phyloP scores from a whole-genome alignment of 305 asterid genomes.

The Plantago coronopus region DNA sequence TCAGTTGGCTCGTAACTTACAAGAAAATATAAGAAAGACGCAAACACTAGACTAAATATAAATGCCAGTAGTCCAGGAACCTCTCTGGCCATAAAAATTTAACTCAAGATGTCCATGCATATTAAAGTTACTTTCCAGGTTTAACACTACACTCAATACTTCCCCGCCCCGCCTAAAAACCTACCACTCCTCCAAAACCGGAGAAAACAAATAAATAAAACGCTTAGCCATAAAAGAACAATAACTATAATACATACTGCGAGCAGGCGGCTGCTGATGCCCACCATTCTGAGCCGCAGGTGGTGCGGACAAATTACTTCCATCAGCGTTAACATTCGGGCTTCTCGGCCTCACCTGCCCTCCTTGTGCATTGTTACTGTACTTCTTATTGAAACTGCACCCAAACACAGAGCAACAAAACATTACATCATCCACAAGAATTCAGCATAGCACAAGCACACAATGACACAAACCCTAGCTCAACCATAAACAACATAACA shows the following conservation, averaged over 20 bases:
- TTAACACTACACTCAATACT: no score
- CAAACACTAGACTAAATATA: background rate
- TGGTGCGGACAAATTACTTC: constrained; percentile 31
- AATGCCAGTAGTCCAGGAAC: background rate
- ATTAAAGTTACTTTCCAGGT: no score
- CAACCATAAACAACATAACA: constrained; percentile 11
- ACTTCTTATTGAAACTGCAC: constrained; percentile 54
- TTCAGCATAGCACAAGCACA: background rate
- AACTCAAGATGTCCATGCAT: background rate
- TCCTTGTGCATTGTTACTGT: constrained; percentile 55
- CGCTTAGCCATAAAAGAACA: background rate
- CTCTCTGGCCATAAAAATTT: background rate
- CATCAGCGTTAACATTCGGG: constrained; percentile 37
- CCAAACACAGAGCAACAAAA: constrained; percentile 13
- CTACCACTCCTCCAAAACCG: background rate
- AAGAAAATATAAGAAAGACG: background rate
- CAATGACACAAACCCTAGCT: constrained; percentile 39
- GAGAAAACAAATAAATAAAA: background rate
- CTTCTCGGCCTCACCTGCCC: constrained; percentile 47
- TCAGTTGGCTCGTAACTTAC: background rate
- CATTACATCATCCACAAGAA: constrained; percentile 12
- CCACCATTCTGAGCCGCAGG: constrained; percentile 54
- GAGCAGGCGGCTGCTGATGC: constrained; percentile 49
- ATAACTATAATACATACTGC: constrained; percentile 36
- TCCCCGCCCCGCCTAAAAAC: no score